Base-by-base conservation (phyloP, 2,329 filamentous ascomycete species). In the Phoma sp. region DNA sequence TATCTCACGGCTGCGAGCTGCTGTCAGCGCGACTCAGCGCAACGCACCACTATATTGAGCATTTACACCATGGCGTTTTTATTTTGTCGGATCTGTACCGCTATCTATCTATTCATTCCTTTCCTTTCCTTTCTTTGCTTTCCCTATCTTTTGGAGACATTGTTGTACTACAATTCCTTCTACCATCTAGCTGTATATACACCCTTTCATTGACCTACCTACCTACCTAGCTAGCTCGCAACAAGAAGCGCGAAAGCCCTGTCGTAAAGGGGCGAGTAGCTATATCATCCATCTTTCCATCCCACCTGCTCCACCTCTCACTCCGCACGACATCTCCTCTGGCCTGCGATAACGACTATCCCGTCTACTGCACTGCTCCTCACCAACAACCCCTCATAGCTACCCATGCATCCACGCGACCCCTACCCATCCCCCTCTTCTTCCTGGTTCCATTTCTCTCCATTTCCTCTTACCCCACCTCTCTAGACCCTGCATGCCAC, bases 41-140 rank as follows among this genome's bases (percentile, higher is more conserved):
- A 36, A 10, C 22, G 19, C 43, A 33, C 29, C 32, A 33, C 29
- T 24, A 13, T 27, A 31, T 36, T 19, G 17, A 29, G 50, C 50
- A 52, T 52, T 40, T 47, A 46, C 43, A 43, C 38, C 31, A 22
- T 31, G 50, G 50, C 50, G 44, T 39, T 17, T 37, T 13, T 21
- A 6, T 29, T 29, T 4, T 9, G 9, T 17, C 19, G 13, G 38
- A 31, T 31, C 35, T 43, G n/a, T 41, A 36, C 38, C 36, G 38
- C 46, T 29, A 31, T 9, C 27, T 12, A 31, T 12, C 27, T 12
- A 29, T 29, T 9, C 27, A 10, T 29, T 29, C 27, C 27, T 29
- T 10, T 29, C 27, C 27, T 29, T 29, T 10, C 29, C 29, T 31
- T 31, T 24, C 29, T 31, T 15, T 31, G 12, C 29, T 13, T 31